Percentiles rank a stretch among this genome's conserved stretches.
Conservation (phyloP, 2,329 filamentous ascomycete genomes). For the Calonectria pseudoturangicola region DNA sequence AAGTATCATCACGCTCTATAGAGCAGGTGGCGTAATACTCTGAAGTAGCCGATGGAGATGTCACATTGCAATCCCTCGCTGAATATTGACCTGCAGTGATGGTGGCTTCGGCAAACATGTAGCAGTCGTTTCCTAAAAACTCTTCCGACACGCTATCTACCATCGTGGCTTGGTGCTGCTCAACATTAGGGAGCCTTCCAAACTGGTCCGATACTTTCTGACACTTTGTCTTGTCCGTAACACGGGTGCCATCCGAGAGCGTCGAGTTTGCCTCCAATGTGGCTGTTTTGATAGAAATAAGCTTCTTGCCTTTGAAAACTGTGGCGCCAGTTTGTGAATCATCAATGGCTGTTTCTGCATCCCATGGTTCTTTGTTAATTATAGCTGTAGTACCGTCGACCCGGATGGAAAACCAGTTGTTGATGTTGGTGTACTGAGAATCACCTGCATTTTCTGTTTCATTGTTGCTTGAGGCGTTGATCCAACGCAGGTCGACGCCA, state of each 20-base stretch:
- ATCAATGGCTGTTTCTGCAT: neutral
- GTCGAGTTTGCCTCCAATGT: neutral
- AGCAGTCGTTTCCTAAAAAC: constrained; percentile 10
- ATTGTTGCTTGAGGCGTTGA: constrained; percentile 6
- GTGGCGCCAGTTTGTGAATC: neutral
- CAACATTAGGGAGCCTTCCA: neutral
- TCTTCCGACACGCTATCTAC: neutral
- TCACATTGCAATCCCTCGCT: constrained; percentile 2
- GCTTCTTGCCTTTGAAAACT: constrained; percentile 9
- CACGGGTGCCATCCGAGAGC: neutral
- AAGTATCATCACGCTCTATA: neutral
- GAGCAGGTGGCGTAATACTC: constrained; percentile 13
- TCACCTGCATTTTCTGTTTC: neutral
- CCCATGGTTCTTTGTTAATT: neutral
- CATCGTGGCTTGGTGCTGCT: neutral
- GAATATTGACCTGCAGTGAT: constrained; percentile 14
- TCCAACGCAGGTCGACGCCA: constrained; percentile 14
- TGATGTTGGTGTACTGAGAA: constrained; percentile 2
- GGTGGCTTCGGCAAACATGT: constrained; percentile 17
- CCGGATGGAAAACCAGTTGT: constrained; percentile 11
- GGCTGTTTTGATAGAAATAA: constrained; percentile 4
- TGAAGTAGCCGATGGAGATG: neutral
- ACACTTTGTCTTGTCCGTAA: neutral
- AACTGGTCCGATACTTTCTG: neutral
- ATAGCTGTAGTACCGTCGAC: neutral